A percentile compares a stretch with the other conserved stretches of the same genome.
Evolutionary conservation across 2,329 filamentous ascomycete genomes (phyloP).

Genomic region (Ophiocordyceps polyrhachis-furcata): DNA sequence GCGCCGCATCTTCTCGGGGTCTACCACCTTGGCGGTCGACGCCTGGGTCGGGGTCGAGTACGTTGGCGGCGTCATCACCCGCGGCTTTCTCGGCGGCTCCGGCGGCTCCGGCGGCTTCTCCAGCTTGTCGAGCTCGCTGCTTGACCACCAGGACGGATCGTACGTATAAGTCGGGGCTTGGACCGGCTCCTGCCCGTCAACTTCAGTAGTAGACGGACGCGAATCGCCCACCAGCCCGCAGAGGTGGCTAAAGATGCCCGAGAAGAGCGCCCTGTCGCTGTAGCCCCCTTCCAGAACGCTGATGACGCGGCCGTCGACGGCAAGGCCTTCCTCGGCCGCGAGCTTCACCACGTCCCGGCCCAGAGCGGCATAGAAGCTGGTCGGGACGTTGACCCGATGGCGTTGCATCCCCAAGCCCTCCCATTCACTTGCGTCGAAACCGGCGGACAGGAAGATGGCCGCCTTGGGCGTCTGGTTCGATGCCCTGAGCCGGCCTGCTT

Average conservation of each 20-base stretch:
- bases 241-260: conserved; percentile 77
- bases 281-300: conserved; percentile 95
- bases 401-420: conserved; percentile 87
- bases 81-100: conserved; percentile 31
- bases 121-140: conserved; percentile 45
- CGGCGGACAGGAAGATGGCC: conserved; percentile 86
- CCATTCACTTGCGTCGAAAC: conserved; percentile 94
- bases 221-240: conserved; percentile 55
- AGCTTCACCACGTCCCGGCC: conserved; percentile 70
- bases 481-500: conserved; percentile 45
- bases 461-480: conserved; percentile 50
- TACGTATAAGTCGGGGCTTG: conserved; percentile 26
- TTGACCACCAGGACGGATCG: conserved; percentile 55
- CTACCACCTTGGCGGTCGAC: conserved; percentile 62
- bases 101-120: conserved; percentile 38
- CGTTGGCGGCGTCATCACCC: conserved; percentile 41
- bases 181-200: background rate
- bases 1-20: conserved; percentile 45
- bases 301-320: conserved; percentile 68
- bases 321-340: conserved; percentile 59
- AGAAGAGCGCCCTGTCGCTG: conserved; percentile 75
- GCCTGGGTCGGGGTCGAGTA: conserved; percentile 81
- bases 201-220: conserved; percentile 23
- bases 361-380: conserved; percentile 85
- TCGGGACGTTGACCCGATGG: conserved; percentile 89